phyloP scores from a whole-genome alignment of 257 asterid genomes.

The Gentiana straminea region DNA sequence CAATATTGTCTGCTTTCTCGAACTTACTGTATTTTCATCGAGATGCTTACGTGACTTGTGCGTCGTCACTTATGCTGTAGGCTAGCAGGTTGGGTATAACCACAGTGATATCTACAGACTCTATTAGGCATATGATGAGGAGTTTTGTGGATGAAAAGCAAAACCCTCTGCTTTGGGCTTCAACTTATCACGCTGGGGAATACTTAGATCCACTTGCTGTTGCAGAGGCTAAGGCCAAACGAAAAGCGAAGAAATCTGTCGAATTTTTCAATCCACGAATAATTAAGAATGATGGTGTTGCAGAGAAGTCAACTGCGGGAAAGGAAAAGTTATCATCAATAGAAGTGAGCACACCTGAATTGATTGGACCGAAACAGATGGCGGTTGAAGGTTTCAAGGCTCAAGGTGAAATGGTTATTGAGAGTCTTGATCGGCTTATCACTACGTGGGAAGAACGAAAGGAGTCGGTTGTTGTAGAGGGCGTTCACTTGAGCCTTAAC shows the following conservation, averaged over 20 bases:
- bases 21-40: background rate
- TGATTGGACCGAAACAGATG: slow-evolving; percentile 82
- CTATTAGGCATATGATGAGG: slow-evolving; percentile 99
- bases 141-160: slow-evolving; percentile 90
- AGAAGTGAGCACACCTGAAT: slow-evolving; percentile 39
- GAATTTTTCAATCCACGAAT: slow-evolving; percentile 35
- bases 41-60: background rate
- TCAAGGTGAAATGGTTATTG: slow-evolving; percentile 98
- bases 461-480: slow-evolving; percentile 97
- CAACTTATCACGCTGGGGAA: slow-evolving; percentile 98
- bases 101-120: slow-evolving; percentile 88
- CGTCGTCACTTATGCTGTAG: slow-evolving; percentile 29
- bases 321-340: slow-evolving; percentile 14
- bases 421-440: slow-evolving; percentile 90
- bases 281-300: slow-evolving; percentile 31
- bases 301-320: slow-evolving; percentile 23
- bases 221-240: slow-evolving; percentile 80
- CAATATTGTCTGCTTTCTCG: background rate
- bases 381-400: slow-evolving; percentile 98
- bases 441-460: slow-evolving; percentile 95
- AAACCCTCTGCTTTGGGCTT: slow-evolving; percentile 95
- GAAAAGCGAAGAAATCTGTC: slow-evolving; percentile 70
- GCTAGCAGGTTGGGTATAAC: slow-evolving; percentile 97
- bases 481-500: slow-evolving; percentile 96
- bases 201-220: slow-evolving; percentile 87